Evolutionary conservation across 2,329 filamentous ascomycete species (phyloP).

Genomic region (Escovopsis sp.): DNA sequence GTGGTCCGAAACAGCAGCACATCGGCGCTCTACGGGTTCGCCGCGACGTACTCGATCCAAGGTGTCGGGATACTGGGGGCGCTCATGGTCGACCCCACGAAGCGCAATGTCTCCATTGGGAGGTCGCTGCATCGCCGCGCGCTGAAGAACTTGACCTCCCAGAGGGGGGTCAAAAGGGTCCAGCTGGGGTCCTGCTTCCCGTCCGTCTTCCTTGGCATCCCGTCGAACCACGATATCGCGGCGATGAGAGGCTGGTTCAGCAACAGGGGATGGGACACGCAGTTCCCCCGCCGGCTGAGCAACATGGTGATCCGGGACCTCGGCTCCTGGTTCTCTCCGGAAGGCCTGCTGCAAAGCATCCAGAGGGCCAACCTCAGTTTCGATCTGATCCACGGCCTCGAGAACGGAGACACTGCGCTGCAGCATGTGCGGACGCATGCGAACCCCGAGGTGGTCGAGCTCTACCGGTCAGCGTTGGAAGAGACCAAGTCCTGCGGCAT

Average conservation of each 20-base stretch:
- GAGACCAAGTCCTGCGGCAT: constrained; percentile 63
- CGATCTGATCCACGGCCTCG: constrained; percentile 67
- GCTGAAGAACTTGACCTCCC: constrained; percentile 56
- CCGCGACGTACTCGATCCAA: constrained; percentile 69
- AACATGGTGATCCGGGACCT: constrained; percentile 64
- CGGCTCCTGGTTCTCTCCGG: constrained; percentile 58
- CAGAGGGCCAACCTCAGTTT: constrained; percentile 62
- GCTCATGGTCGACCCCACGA: constrained; percentile 76
- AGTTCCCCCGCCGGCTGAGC: constrained; percentile 39
- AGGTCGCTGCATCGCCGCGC: constrained; percentile 79
- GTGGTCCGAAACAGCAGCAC: constrained; percentile 92
- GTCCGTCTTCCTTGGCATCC: constrained; percentile 75
- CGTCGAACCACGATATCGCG: constrained; percentile 34
- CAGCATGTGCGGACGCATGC: constrained; percentile 60
- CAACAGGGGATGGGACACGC: constrained; percentile 75
- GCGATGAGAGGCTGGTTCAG: constrained; percentile 64
- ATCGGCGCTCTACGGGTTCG: constrained; percentile 80
- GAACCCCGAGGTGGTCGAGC: constrained; percentile 62
- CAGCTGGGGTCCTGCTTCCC: constrained; percentile 72
- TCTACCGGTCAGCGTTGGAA: constrained; percentile 62
- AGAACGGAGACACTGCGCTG: constrained; percentile 59
- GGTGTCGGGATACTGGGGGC: constrained; percentile 63
- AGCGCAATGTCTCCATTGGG: constrained; percentile 80
- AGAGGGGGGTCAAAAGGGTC: constrained; percentile 59
- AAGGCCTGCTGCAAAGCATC: constrained; percentile 60